These are phyloP conservation scores for Cryptomeria japonica DNA, from an alignment of 75 land plant species.

Conservation along the genomic window DNA sequence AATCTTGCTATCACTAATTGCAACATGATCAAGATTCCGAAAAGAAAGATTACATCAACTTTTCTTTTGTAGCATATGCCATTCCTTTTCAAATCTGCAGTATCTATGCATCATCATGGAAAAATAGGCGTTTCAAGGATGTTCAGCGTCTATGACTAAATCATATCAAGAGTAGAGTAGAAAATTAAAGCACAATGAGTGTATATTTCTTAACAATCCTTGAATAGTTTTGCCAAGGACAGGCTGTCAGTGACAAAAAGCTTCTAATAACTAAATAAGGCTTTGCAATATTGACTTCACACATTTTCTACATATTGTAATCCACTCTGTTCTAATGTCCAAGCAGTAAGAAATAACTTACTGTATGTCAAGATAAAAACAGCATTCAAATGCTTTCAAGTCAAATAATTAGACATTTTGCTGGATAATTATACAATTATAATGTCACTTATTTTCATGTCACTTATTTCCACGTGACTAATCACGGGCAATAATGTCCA, in stretches of 20 bases:
- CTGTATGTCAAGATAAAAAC: background rate
- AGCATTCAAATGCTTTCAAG: background rate
- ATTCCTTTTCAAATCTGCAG: background rate
- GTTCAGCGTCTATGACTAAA: background rate
- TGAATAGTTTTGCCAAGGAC: background rate
- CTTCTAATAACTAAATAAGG: background rate
- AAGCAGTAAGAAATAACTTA: background rate
- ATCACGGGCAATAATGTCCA: background rate
- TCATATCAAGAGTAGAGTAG: background rate
- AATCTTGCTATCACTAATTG: background rate
- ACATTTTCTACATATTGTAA: background rate
- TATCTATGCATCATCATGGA: background rate
- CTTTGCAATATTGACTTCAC: background rate
- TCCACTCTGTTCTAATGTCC: background rate
- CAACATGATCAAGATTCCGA: background rate
- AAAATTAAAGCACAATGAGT: background rate
- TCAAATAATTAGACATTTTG: background rate
- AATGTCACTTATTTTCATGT: background rate
- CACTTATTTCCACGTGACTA: background rate
- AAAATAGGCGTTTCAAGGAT: background rate
- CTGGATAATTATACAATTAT: background rate
- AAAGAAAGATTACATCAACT: background rate
- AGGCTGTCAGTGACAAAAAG: background rate
- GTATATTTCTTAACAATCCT: background rate
- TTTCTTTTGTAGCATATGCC: background rate